Conservation (phyloP, 257 asterid genomes). For the Mentha longifolia region DNA sequence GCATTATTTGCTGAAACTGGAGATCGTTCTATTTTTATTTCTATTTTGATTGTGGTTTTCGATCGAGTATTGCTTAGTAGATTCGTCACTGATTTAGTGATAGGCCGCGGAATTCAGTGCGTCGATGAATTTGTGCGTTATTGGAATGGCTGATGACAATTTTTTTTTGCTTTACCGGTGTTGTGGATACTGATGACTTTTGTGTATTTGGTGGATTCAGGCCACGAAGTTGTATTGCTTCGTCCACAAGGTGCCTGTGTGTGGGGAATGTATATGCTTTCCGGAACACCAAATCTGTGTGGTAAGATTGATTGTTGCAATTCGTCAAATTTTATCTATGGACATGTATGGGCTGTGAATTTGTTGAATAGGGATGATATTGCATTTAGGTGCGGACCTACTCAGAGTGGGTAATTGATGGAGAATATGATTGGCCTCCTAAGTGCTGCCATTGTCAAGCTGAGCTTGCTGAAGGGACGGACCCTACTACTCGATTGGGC, state of each 20-base stretch:
- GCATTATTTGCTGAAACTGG: background rate
- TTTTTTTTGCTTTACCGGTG: conserved; percentile 10
- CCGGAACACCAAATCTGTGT: conserved; percentile 93
- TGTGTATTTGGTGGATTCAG: conserved; percentile 46
- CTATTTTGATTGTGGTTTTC: conserved; percentile 1
- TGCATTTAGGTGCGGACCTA: conserved; percentile 68
- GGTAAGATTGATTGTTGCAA: conserved; percentile 60
- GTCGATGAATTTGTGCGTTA: background rate
- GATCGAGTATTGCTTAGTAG: conserved; percentile 26
- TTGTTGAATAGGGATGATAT: background rate
- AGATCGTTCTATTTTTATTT: conserved; percentile 20
- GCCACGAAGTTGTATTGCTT: conserved; percentile 97
- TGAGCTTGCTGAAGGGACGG: conserved; percentile 70
- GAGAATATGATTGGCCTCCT: conserved; percentile 98
- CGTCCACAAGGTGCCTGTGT: conserved; percentile 96
- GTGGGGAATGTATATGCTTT: conserved; percentile 96
- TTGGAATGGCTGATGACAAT: conserved; percentile 22
- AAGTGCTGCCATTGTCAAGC: conserved; percentile 83
- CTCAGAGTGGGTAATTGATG: conserved; percentile 98
- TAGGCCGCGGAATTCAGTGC: conserved; percentile 9
- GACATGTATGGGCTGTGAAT: background rate
- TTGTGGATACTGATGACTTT: conserved; percentile 26
- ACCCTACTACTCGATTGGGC: conserved; percentile 84
- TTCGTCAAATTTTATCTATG: background rate
- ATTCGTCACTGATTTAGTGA: conserved; percentile 9